Evolutionary conservation across 176 grass and related monocot genomes (phyloP).

Genomic region (Carex scoparia): DNA sequence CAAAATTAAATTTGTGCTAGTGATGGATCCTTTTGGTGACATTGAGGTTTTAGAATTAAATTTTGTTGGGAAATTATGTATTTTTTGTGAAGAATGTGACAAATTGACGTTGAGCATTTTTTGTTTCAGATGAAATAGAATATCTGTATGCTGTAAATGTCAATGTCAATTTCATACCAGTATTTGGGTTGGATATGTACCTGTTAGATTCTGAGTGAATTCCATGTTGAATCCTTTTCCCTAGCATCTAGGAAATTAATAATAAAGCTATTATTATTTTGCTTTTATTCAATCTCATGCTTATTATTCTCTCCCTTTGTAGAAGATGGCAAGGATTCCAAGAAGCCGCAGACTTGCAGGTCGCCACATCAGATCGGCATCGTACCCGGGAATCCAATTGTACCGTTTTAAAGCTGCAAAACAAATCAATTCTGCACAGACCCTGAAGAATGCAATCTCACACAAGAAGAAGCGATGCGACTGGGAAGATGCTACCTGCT

Average conservation of each 20-base stretch:
- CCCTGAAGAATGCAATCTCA: conserved; percentile 39
- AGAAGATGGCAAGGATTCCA: conserved; percentile 67
- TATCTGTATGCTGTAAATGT: background rate
- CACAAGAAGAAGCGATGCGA: conserved; percentile 54
- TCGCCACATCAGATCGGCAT: conserved; percentile 56
- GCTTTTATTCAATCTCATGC: background rate
- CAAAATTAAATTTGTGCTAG: background rate
- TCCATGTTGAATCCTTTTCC: background rate
- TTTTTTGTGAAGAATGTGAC: background rate
- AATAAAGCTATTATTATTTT: background rate
- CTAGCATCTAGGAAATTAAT: background rate
- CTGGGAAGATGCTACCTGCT: conserved; percentile 95
- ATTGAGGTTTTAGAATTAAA: background rate
- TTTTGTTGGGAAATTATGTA: background rate
- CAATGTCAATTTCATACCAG: background rate
- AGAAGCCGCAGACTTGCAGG: conserved; percentile 55
- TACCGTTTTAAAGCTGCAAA: conserved; percentile 47
- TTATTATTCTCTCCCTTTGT: conserved; percentile 11
- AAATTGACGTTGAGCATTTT: background rate
- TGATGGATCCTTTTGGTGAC: background rate
- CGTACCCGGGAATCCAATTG: conserved; percentile 64
- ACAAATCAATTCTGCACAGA: conserved; percentile 25
- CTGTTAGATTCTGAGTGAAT: background rate
- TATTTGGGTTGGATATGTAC: background rate
- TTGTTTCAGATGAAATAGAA: background rate